phyloP scores from a whole-genome alignment of 2,329 filamentous ascomycete species.

The Whalleya microplaca region DNA sequence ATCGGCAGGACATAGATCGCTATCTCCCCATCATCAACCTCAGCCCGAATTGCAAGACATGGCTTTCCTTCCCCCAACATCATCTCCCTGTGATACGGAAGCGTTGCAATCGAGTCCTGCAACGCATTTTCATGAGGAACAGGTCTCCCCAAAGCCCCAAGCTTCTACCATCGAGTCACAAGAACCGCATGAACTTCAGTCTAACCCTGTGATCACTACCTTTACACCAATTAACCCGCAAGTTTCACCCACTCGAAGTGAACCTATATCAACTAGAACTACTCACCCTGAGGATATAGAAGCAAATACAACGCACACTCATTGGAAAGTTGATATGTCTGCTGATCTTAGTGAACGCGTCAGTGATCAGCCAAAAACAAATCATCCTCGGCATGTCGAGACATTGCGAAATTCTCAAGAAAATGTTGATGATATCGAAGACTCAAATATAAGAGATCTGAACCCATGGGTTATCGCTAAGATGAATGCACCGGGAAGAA shows the following conservation, averaged over 20 bases:
- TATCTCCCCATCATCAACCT: background rate
- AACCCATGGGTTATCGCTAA: conserved; percentile 48
- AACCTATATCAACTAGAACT: background rate
- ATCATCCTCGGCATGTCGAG: background rate
- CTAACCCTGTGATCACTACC: background rate
- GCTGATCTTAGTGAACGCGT: conserved; percentile 22
- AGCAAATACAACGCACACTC: background rate
- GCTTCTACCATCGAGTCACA: background rate
- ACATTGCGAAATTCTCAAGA: background rate
- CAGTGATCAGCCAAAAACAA: background rate
- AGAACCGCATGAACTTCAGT: background rate
- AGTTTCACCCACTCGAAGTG: background rate
- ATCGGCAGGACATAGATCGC: background rate
- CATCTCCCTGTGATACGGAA: background rate
- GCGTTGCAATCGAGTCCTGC: background rate
- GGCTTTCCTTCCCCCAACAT: background rate
- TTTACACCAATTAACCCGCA: conserved; percentile 6
- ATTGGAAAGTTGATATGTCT: conserved; percentile 27
- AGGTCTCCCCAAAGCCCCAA: background rate
- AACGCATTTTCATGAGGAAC: background rate
- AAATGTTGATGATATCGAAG: conserved; percentile 1
- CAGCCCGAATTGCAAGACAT: background rate
- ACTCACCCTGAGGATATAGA: background rate
- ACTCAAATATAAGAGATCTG: conserved; percentile 16
- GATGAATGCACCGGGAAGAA: conserved; percentile 33